phyloP scores from a whole-genome alignment of 345 rosid genomes.

The Euphorbia peplus region DNA sequence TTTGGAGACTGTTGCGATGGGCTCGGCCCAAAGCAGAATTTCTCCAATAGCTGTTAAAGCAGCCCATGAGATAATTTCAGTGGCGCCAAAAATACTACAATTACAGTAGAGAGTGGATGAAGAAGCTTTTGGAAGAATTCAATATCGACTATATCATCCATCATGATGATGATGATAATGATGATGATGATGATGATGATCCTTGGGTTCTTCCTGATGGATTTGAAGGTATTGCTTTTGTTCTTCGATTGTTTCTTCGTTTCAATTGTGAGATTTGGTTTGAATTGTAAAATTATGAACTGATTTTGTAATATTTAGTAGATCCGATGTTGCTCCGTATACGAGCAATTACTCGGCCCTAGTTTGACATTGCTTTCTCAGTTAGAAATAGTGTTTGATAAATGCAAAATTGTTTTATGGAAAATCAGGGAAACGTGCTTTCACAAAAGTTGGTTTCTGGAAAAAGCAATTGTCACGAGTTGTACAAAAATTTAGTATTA shows the following conservation, averaged over 20 bases:
- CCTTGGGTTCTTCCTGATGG: constrained; percentile 82
- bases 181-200: constrained; percentile 72
- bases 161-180: constrained; percentile 70
- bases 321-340: constrained; percentile 78
- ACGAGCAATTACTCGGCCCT: constrained; percentile 53
- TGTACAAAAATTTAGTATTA: too few relatives aligned
- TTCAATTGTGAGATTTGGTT: not conserved
- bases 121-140: constrained; percentile 56
- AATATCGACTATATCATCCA: constrained; percentile 68
- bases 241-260: not conserved
- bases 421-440: too few relatives aligned
- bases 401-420: too few relatives aligned
- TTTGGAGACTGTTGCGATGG: too few relatives aligned
- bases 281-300: not conserved
- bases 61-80: too few relatives aligned
- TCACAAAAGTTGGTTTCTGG: too few relatives aligned
- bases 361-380: too few relatives aligned
- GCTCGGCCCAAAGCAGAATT: too few relatives aligned
- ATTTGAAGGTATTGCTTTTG: constrained; percentile 50
- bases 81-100: constrained; percentile 70
- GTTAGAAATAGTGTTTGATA: too few relatives aligned
- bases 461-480: too few relatives aligned
- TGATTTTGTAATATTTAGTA: constrained; percentile 16
- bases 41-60: too few relatives aligned
- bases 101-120: constrained; percentile 71